These are phyloP conservation scores for Yamadazyma trypodendri DNA, from an alignment of 1,139 yeast genomes.

Conservation along the genomic window DNA sequence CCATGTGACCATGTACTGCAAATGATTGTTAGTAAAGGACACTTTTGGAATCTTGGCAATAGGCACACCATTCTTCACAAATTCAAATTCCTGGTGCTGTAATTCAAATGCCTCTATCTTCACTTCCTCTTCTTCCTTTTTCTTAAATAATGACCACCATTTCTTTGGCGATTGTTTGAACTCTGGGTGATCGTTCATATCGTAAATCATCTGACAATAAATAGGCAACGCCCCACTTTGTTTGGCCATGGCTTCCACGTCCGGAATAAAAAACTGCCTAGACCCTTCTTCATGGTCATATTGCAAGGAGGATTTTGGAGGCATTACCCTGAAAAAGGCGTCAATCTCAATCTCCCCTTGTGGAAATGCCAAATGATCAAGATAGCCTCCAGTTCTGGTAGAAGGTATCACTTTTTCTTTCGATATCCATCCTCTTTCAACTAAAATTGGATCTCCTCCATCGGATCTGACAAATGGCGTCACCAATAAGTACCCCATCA, in stretches of 20 bases:
- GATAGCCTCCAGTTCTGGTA: conserved; percentile 47
- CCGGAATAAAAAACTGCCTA: conserved; percentile 67
- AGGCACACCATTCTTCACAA: conserved; percentile 83
- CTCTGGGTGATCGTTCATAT: conserved; percentile 59
- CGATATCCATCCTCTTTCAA: conserved; percentile 92
- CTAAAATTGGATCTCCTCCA: conserved; percentile 69
- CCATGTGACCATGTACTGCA: conserved; percentile 94
- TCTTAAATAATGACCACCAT: background rate
- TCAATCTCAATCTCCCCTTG: conserved; percentile 70
- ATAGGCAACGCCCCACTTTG: conserved; percentile 69
- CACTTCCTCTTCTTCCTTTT: conserved; percentile 3
- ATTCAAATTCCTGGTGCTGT: conserved; percentile 47
- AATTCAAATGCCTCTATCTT: conserved; percentile 31
- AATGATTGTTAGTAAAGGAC: conserved; percentile 81
- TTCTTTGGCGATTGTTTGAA: conserved; percentile 26
- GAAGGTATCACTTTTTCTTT: conserved; percentile 70
- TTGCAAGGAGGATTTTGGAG: conserved; percentile 67
- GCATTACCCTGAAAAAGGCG: conserved; percentile 74
- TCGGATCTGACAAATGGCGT: conserved; percentile 78
- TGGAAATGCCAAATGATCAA: conserved; percentile 68
- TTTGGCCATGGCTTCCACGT: conserved; percentile 76
- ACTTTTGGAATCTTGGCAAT: conserved; percentile 79
- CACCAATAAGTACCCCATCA: conserved; percentile 73
- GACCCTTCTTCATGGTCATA: conserved; percentile 70
- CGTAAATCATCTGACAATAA: conserved; percentile 73